A percentile compares a stretch with the other conserved stretches of the same genome.
Evolutionary conservation across 495 filamentous ascomycete genomes (phyloP).

Genomic region (Sordaria brevicollis): DNA sequence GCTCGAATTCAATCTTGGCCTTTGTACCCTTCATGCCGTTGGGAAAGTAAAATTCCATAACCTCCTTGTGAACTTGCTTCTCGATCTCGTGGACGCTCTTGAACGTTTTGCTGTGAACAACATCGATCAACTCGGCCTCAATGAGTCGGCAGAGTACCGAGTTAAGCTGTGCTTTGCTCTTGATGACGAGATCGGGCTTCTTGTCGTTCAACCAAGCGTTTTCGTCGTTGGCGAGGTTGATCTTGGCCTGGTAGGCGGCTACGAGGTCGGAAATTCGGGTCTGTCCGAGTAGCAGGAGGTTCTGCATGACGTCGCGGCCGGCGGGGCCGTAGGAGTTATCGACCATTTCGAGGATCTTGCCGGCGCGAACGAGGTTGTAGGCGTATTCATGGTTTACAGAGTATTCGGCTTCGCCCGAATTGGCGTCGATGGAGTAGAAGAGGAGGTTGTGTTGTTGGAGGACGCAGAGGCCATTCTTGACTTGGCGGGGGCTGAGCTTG

Average conservation of each 20-base stretch:
- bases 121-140: constrained; percentile 34
- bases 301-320: constrained; percentile 61
- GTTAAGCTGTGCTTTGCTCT: constrained; percentile 25
- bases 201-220: constrained; percentile 5
- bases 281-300: constrained; percentile 69
- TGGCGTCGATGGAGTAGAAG: constrained; percentile 56
- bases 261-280: constrained; percentile 61
- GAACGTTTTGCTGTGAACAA: constrained; percentile 26
- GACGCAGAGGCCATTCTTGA: constrained; percentile 68
- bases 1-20: constrained; percentile 44
- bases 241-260: constrained; percentile 27
- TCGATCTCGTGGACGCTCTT: constrained; percentile 29
- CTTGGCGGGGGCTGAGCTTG: constrained; percentile 52
- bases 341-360: constrained; percentile 69
- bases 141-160: constrained; percentile 33
- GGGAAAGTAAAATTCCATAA: constrained; percentile 27
- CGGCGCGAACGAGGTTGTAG: constrained; percentile 69
- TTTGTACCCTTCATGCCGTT: constrained; percentile 40
- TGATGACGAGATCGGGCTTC: constrained; percentile 13
- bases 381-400: constrained; percentile 64
- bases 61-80: constrained; percentile 29
- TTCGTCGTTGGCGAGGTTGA: constrained; percentile 17
- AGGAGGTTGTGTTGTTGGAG: constrained; percentile 85
- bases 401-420: constrained; percentile 60
- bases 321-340: constrained; percentile 57